These are phyloP conservation scores for Aurantiochytrium sp. DNA, from an alignment of 108 stramenopile species.

Conservation along the genomic window DNA sequence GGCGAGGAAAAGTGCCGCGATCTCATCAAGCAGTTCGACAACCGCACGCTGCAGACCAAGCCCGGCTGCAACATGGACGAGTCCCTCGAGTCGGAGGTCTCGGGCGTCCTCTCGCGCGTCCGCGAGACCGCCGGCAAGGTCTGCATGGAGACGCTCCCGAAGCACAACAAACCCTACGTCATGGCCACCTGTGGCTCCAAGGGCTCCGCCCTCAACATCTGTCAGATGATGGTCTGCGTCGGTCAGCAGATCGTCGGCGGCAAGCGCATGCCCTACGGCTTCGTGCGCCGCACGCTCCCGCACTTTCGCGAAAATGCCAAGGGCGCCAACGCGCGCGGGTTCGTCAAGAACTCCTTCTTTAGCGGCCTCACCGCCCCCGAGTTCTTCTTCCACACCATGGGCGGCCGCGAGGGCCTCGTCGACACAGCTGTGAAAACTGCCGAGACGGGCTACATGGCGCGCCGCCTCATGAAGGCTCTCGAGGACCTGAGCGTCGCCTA, in stretches of 20 bases:
- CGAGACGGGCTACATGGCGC: constrained; percentile 98
- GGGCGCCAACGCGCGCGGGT: constrained; percentile 90
- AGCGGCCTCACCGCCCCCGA: constrained; percentile 95
- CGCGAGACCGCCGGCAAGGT: constrained; percentile 89
- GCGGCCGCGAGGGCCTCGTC: constrained; percentile 94
- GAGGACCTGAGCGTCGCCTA: constrained; percentile 31
- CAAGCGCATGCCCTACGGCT: constrained; percentile 92
- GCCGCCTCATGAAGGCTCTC: constrained; percentile 87
- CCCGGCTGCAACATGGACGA: constrained; percentile 92
- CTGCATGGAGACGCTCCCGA: constrained; percentile 77
- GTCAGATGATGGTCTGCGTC: constrained; percentile 99
- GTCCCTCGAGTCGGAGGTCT: constrained; percentile 83
- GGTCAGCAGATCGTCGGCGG: constrained; percentile 98
- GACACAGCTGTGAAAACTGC: constrained; percentile 99
- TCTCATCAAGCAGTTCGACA: constrained; percentile 74
- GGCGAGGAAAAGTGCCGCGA: constrained; percentile 64
- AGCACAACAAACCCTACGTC: constrained; percentile 39
- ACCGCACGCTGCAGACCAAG: constrained; percentile 76
- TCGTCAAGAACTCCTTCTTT: constrained; percentile 92
- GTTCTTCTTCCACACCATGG: constrained; percentile 99
- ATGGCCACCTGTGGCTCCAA: constrained; percentile 94
- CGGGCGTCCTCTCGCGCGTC: constrained; percentile 76
- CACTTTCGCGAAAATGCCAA: constrained; percentile 79
- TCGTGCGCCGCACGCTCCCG: constrained; percentile 86
- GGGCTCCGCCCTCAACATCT: constrained; percentile 93